A percentile compares a stretch with the other conserved stretches of the same genome.
Evolutionary conservation across 2,329 filamentous ascomycete genomes (phyloP).

Genomic region (Colletotrichum sp.): DNA sequence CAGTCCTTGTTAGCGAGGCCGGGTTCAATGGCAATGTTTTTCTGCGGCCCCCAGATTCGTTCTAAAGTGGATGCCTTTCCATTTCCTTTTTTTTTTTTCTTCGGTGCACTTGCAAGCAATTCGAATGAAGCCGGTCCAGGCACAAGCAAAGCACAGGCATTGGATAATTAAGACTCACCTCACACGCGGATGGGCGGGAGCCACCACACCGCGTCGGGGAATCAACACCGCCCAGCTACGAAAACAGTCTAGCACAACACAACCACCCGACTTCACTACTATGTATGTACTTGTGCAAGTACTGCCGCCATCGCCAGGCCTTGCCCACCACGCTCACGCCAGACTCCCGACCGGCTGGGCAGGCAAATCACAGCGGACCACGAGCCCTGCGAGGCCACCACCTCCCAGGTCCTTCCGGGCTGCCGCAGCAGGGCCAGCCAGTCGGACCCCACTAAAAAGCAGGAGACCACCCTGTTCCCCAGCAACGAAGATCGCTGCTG

Average conservation of each 20-base stretch:
- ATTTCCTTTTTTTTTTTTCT: neutral
- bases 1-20: neutral
- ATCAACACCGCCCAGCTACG: neutral
- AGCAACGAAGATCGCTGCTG: slow-evolving; percentile 23
- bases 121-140: neutral
- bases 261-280: neutral
- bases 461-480: slow-evolving; percentile 18
- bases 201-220: neutral
- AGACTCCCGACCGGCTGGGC: neutral
- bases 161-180: neutral
- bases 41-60: neutral
- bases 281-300: neutral
- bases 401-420: neutral
- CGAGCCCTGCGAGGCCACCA: neutral
- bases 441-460: neutral
- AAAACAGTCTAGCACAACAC: neutral
- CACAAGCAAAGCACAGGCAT: neutral
- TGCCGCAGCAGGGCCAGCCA: neutral
- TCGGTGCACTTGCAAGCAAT: neutral
- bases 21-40: neutral
- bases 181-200: neutral
- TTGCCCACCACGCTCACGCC: neutral
- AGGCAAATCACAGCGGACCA: slow-evolving; percentile 4
- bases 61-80: neutral
- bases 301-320: neutral